Percentiles rank a stretch among this genome's conserved stretches.
phyloP scores from a whole-genome alignment of 2,329 filamentous ascomycete genomes.

The Pezicula rhizophila region DNA sequence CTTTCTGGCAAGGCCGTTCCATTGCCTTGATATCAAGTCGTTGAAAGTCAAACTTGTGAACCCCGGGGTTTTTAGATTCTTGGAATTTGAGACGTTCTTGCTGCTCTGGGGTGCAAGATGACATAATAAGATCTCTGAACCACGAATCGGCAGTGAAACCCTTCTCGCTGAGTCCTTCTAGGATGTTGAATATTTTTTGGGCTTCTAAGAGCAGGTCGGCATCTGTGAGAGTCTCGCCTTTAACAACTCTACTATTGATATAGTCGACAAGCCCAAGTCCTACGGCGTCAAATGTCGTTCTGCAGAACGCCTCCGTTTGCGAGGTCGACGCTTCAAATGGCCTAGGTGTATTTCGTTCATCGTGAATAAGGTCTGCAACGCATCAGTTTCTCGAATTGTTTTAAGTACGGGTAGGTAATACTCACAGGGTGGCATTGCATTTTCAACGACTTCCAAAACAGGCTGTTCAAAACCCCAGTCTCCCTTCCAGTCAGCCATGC shows the following conservation, averaged over 20 bases:
- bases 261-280: conserved; percentile 52
- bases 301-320: conserved; percentile 38
- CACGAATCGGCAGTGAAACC: conserved; percentile 38
- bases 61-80: not conserved
- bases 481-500: conserved; percentile 65
- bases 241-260: conserved; percentile 37
- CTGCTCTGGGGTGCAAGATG: conserved; percentile 26
- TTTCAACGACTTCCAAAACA: conserved; percentile 58
- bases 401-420: conserved; percentile 27
- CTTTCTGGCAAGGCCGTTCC: conserved; percentile 11
- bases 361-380: conserved; percentile 52
- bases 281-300: conserved; percentile 55
- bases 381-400: conserved; percentile 8
- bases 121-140: conserved; percentile 55
- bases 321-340: conserved; percentile 40
- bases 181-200: conserved; percentile 50
- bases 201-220: conserved; percentile 51
- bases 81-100: conserved; percentile 3
- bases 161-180: conserved; percentile 21
- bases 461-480: conserved; percentile 62
- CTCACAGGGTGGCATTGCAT: conserved; percentile 60
- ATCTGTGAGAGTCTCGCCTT: conserved; percentile 39
- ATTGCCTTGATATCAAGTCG: not conserved
- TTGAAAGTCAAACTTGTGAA: not conserved
- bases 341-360: conserved; percentile 51